Conservation (phyloP, 2,329 filamentous ascomycete species). For the Fusarium avenaceum region DNA sequence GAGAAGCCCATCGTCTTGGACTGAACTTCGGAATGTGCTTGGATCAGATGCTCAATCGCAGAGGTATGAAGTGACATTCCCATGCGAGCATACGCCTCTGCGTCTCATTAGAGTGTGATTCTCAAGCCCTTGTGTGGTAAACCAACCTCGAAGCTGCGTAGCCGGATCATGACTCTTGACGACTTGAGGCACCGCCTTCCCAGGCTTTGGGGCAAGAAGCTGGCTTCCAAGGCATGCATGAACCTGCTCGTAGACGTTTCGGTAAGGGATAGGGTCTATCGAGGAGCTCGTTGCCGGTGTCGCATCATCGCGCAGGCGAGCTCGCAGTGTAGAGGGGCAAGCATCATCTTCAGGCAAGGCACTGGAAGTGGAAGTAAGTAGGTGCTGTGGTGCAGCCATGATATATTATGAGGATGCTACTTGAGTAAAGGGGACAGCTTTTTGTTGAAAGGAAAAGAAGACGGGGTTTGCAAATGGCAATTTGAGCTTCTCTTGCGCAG, state of each 20-base stretch:
- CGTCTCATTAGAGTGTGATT: neutral
- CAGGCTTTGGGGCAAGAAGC: neutral
- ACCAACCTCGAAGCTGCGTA: conserved; percentile 42
- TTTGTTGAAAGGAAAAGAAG: neutral
- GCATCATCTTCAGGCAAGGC: conserved; percentile 5
- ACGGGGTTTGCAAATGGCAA: neutral
- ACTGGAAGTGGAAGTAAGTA: conserved; percentile 23
- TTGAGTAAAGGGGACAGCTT: neutral
- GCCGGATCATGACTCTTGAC: conserved; percentile 2
- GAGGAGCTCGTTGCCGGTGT: conserved; percentile 19
- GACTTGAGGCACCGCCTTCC: neutral
- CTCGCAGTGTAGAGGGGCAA: conserved; percentile 48
- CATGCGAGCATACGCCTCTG: conserved; percentile 46
- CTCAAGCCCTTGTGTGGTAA: fast-evolving
- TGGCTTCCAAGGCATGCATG: conserved; percentile 37
- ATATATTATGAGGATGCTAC: neutral
- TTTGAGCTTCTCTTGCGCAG: too few relatives aligned
- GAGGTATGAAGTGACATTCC: conserved; percentile 28
- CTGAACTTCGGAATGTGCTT: conserved; percentile 44
- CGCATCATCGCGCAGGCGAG: conserved; percentile 48
- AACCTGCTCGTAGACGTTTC: conserved; percentile 46
- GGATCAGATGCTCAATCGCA: conserved; percentile 35
- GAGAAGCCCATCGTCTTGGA: conserved; percentile 42
- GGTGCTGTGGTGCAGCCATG: conserved; percentile 11
- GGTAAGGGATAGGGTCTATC: conserved; percentile 6